Conservation (phyloP, 2,329 filamentous ascomycete genomes). For the Colletotrichum agaves region DNA sequence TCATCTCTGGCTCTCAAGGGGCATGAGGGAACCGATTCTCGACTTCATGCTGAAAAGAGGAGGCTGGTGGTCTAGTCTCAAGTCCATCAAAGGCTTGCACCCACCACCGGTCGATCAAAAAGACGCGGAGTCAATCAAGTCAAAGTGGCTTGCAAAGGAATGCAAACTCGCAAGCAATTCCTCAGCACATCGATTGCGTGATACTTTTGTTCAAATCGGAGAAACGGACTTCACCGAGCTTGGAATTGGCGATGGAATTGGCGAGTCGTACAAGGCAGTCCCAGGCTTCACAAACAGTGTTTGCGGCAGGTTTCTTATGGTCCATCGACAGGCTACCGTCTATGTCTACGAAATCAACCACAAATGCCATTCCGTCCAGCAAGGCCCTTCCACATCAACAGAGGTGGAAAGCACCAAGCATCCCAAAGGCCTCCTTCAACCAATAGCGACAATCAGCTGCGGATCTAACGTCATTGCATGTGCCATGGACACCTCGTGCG, state of each 20-base stretch:
- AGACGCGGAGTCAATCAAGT: conserved; percentile 49
- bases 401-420: not conserved
- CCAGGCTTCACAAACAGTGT: conserved; percentile 61
- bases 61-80: conserved; percentile 60
- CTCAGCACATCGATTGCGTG: not conserved
- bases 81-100: conserved; percentile 40
- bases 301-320: conserved; percentile 68
- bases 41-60: conserved; percentile 63
- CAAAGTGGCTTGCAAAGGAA: conserved; percentile 55
- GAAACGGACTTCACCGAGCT: conserved; percentile 46
- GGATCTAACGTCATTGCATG: conserved; percentile 66
- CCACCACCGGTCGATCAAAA: conserved; percentile 4
- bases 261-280: not conserved
- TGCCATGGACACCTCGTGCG: conserved; percentile 70
- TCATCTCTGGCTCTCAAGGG: conserved; percentile 64
- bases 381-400: conserved; percentile 41
- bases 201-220: not conserved
- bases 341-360: conserved; percentile 63
- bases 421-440: conserved; percentile 48
- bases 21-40: conserved; percentile 63
- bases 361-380: conserved; percentile 45
- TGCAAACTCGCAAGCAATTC: conserved; percentile 42
- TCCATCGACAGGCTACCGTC: conserved; percentile 62
- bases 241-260: conserved; percentile 38
- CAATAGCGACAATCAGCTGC: conserved; percentile 65